These are phyloP conservation scores for Leccinum boreale DNA, from an alignment of 768 basidiomycete species.

Conservation along the genomic window DNA sequence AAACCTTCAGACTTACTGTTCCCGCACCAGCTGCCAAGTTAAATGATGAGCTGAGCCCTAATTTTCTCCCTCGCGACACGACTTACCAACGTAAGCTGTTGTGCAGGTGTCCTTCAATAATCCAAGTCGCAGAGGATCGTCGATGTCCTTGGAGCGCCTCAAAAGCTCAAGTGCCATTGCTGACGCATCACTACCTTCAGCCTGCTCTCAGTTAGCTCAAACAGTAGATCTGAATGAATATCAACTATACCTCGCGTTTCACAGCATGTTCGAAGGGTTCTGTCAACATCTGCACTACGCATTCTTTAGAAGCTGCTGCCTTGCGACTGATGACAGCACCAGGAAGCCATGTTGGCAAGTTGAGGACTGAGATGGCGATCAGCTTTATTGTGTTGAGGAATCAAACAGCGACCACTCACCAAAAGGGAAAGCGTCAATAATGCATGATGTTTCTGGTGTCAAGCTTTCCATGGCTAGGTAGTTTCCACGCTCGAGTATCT, in stretches of 20 bases:
- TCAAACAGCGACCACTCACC: conserved; percentile 1
- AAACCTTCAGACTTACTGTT: not conserved
- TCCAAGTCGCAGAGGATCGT: conserved; percentile 10
- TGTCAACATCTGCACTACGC: conserved; percentile 11
- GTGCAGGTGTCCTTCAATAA: conserved; percentile 11
- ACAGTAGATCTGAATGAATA: not conserved
- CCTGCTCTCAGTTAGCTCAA: conserved; percentile 5
- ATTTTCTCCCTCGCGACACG: not conserved
- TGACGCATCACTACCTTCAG: conserved; percentile 4
- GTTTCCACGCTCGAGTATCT: conserved; percentile 35
- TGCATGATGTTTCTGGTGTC: conserved; percentile 15
- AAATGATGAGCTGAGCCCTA: not conserved
- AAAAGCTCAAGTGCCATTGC: conserved; percentile 15
- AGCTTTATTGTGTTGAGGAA: not conserved
- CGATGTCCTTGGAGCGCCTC: not conserved
- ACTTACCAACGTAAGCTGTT: conserved; percentile 19
- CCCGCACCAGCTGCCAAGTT: not conserved
- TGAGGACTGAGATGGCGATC: conserved; percentile 13
- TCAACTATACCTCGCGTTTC: conserved; percentile 11
- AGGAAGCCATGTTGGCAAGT: conserved; percentile 24
- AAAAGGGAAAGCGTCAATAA: conserved; percentile 24
- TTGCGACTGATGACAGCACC: conserved; percentile 26
- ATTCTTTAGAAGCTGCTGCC: conserved; percentile 8
- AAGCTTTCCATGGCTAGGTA: conserved; percentile 9
- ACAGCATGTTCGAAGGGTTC: conserved; percentile 18